Base-by-base conservation (phyloP, 768 basidiomycete genomes). In the Amanita exitialis region DNA sequence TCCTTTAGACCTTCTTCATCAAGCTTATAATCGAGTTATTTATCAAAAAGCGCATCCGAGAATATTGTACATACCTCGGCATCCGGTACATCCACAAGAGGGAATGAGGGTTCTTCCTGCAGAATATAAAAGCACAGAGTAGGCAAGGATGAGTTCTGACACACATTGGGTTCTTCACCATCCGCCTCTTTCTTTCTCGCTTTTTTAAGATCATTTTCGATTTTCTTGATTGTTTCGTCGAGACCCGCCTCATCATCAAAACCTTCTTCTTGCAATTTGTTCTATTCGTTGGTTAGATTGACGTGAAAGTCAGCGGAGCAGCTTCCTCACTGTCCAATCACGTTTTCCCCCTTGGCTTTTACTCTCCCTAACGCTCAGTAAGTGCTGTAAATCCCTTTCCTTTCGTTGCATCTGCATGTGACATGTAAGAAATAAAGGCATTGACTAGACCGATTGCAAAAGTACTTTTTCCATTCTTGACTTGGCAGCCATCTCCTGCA, bases 1-100 rank as follows among this genome's bases (percentile, higher is more conserved):
- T 99, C 96, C 63, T 90, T 97, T 32, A 97, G 63, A 21, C 82
- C 77, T 36, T 95, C 93, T 61, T 98, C 94, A 58, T 90, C 89
- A 6, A 92, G 75, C 86, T 90, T 53, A 20, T 21, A 15, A 20
- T 10, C 6, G 9, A 9, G 18, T 20, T 12, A 38, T 35, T 27
- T 53, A 23, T 3, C 36, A 32, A 4, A 37, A 34, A 23, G 13
- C 27, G n/a, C 47, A 47, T 20, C 27, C 30, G 10, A 23, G 25
- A 28, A n/a, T n/a, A 37, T 38, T 44, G n/a, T 1, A 59, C 73
- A 54, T 55, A 93, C 85, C 53, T 95, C 87, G 5, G 79, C 83
- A 65, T 99, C 96, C 0, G 93, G 92, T 2, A 86, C 74, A 59
- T 96, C 91, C n/a, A 95, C 72, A 2, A 99, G 74, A 16, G 90